These are phyloP conservation scores for Gamsiella multidivaricata DNA, from an alignment of 192 early-diverging fungal genomes.

Conservation along the genomic window DNA sequence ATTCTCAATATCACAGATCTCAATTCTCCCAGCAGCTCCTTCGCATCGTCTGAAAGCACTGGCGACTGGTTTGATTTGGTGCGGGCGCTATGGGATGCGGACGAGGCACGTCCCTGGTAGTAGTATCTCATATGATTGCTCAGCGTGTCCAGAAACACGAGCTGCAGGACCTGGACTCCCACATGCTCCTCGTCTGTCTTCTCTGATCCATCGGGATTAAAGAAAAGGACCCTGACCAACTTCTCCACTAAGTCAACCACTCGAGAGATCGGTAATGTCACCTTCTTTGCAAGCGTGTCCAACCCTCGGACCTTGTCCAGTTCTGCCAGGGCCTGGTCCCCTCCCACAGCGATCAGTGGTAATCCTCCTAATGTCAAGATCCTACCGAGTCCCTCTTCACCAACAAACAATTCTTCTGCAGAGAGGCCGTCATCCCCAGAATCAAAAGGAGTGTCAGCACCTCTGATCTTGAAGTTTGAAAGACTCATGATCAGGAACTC, in stretches of 20 bases:
- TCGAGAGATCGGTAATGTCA: conserved; percentile 49
- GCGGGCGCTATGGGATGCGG: neutral
- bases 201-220: neutral
- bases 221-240: conserved; percentile 36
- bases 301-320: conserved; percentile 58
- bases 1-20: conserved; percentile 22
- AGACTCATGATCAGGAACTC: conserved; percentile 61
- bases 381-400: conserved; percentile 57
- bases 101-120: conserved; percentile 10
- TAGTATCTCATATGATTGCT: conserved; percentile 32
- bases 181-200: conserved; percentile 5
- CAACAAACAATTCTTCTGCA: conserved; percentile 47
- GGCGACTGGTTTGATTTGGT: neutral
- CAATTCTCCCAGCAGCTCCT: conserved; percentile 35
- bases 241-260: conserved; percentile 48
- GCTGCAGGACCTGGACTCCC: conserved; percentile 49
- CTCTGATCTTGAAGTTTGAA: conserved; percentile 20
- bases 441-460: neutral
- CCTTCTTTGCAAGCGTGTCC: conserved; percentile 56
- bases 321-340: conserved; percentile 27
- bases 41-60: conserved; percentile 18
- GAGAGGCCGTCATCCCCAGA: neutral
- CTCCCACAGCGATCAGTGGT: neutral
- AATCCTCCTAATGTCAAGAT: conserved; percentile 61
- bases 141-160: conserved; percentile 54